A percentile compares a stretch with the other conserved stretches of the same genome.
phyloP scores from a whole-genome alignment of 2,329 filamentous ascomycete species.

The Samsoniella hepiali region DNA sequence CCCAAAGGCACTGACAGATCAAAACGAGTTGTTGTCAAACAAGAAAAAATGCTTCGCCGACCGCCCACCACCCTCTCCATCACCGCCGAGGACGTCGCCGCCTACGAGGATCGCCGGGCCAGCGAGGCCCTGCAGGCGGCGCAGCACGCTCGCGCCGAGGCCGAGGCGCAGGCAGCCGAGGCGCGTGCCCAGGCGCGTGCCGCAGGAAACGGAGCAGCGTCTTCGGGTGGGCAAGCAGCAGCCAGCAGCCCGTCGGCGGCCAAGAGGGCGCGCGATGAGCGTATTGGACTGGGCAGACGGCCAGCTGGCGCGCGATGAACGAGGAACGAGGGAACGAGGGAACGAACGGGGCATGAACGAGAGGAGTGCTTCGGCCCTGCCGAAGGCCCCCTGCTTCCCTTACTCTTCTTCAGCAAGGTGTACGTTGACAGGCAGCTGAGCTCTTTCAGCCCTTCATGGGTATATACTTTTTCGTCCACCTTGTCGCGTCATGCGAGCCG shows the following conservation, averaged over 20 bases:
- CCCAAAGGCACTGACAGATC: neutral
- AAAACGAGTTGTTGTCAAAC: neutral
- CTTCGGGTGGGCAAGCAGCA: no score
- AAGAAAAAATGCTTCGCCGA: slow-evolving; percentile 58
- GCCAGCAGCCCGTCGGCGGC: slow-evolving; percentile 25
- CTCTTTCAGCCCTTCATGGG: neutral
- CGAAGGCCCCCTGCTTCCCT: no score
- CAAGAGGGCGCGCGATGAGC: slow-evolving; percentile 36
- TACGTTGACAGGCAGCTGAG: neutral
- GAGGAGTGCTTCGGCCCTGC: neutral
- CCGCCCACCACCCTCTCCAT: slow-evolving; percentile 65
- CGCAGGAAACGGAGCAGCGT: neutral
- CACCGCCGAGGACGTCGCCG: slow-evolving; percentile 66
- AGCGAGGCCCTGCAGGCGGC: slow-evolving; percentile 37
- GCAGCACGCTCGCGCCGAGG: slow-evolving; percentile 31
- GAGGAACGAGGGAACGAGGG: slow-evolving; percentile 22
- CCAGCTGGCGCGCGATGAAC: slow-evolving; percentile 18
- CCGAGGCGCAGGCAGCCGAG: slow-evolving; percentile 17
- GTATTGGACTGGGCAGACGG: slow-evolving; percentile 34
- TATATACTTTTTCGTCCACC: no score
- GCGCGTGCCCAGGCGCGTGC: slow-evolving; percentile 14
- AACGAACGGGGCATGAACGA: neutral
- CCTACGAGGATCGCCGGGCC: slow-evolving; percentile 63
- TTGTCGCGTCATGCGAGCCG: no score
- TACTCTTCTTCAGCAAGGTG: neutral